Base-by-base conservation (phyloP, 148 eudicot species). In the Vaccinium macrocarpon region DNA sequence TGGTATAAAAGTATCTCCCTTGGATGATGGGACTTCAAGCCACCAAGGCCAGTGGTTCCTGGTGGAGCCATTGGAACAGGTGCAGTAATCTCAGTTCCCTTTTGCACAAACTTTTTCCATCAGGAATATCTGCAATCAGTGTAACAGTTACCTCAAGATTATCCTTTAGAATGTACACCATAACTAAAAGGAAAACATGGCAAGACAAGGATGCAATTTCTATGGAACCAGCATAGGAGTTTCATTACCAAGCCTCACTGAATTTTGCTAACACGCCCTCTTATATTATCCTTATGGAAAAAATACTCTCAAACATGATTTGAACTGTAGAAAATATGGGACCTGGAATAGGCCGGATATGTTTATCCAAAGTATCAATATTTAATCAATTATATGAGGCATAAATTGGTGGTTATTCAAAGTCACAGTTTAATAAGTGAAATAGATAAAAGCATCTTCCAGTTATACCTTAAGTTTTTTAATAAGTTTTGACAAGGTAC, bases 31-130 rank as follows among this genome's bases (percentile, higher is more conserved):
- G 82, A 93, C 99, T 56, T 97, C 99, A 88, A 94, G 79, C 99
- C 99, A 82, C 99, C 99, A 56, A 97, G 96, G 82, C 99, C 99
- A 76, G 99, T 97, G 73, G 99, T 97, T 84, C 90, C 91, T 72
- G 92, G 90, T 74, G 94, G 89, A 82, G 87, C 89, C 98, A 93
- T 89, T 53, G 99, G 95, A 88, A 93, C 94, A 59, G 98, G 99
- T 79, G 99, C 99, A 23, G 93, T 93, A 74, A 97, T 97, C 86
- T 92, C 95, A 88, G 91, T 97, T 87, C 97, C 98, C 89, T 92
- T 95, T 77, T 85, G 95, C 81, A 97, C 94, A 93, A 97, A 97
- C 83, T 95, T 97, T n/a, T 84, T 95, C 97, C 99, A 97, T 97
- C 99, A 98, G 95, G 38, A 98, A 93, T 89, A 97, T 97, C 99